Evolutionary conservation across 441 rosid genomes (phyloP).

Genomic region (Erodium trifolium): DNA sequence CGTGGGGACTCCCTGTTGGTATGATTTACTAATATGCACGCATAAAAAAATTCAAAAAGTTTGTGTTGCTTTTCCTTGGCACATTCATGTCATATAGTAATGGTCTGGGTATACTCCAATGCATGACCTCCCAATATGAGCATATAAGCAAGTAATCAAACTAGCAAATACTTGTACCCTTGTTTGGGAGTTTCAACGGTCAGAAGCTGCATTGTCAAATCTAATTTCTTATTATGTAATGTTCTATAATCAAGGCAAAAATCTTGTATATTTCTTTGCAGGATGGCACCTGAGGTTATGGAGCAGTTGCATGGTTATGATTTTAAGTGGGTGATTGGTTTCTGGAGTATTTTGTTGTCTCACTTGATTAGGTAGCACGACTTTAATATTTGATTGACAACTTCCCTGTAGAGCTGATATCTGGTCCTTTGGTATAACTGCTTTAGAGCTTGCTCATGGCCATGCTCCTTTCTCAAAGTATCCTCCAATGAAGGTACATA

Average conservation of each 20-base stretch:
- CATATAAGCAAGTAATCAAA: not conserved
- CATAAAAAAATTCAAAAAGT: not conserved
- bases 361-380: slow-evolving; percentile 15
- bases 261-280: slow-evolving; percentile 26
- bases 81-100: not conserved
- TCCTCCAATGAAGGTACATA: slow-evolving; percentile 94
- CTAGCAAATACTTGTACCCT: not conserved
- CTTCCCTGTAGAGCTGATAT: slow-evolving; percentile 77
- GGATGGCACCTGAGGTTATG: slow-evolving; percentile 99
- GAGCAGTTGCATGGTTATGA: slow-evolving; percentile 98
- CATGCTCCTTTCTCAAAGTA: slow-evolving; percentile 32
- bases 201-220: not conserved
- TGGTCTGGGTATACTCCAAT: not conserved
- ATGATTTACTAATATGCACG: slow-evolving; percentile 20
- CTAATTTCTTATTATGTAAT: not conserved
- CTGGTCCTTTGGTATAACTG: slow-evolving; percentile 98
- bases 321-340: slow-evolving; percentile 59
- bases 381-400: slow-evolving; percentile 26
- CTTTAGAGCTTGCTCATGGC: slow-evolving; percentile 96
- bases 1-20: slow-evolving; percentile 99
- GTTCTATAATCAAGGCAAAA: not conserved
- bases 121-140: not conserved
- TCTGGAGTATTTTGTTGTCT: slow-evolving; percentile 13
- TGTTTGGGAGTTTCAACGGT: not conserved
- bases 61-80: not conserved